These are phyloP conservation scores for Inga laurina DNA, from an alignment of 306 rosid species.

Conservation along the genomic window DNA sequence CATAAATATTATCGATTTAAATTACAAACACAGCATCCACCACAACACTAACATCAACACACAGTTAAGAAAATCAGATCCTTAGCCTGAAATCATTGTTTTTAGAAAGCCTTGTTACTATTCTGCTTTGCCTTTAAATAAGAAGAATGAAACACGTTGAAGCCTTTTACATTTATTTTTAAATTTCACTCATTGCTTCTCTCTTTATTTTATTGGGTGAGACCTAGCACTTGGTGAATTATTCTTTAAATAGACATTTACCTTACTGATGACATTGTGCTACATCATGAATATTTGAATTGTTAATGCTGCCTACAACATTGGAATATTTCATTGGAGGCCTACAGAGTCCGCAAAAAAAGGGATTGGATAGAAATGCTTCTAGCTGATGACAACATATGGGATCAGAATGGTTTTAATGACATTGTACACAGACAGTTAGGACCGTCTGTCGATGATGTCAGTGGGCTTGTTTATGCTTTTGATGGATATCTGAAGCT, in stretches of 20 bases:
- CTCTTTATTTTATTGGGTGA: background rate
- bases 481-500: conserved; percentile 87
- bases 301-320: conserved; percentile 85
- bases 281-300: conserved; percentile 50
- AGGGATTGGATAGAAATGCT: conserved; percentile 87
- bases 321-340: conserved; percentile 96
- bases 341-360: conserved; percentile 80
- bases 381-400: conserved; percentile 73
- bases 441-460: conserved; percentile 83
- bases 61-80: too few species aligned
- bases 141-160: background rate
- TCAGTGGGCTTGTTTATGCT: conserved; percentile 74
- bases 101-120: background rate
- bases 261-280: conserved; percentile 24
- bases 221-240: conserved; percentile 9
- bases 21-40: too few species aligned
- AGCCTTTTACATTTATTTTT: background rate
- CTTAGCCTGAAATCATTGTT: too few species aligned
- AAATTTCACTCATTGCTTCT: background rate
- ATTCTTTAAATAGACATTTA: conserved; percentile 10
- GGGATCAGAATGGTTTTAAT: conserved; percentile 98
- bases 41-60: too few species aligned
- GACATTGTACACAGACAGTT: conserved; percentile 65
- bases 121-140: background rate
- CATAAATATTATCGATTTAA: too few species aligned